Evolutionary conservation across 352 stramenopile species (phyloP), one percentile per base, ranked within the genome.

Genomic region (Pythium dissimile): DNA sequence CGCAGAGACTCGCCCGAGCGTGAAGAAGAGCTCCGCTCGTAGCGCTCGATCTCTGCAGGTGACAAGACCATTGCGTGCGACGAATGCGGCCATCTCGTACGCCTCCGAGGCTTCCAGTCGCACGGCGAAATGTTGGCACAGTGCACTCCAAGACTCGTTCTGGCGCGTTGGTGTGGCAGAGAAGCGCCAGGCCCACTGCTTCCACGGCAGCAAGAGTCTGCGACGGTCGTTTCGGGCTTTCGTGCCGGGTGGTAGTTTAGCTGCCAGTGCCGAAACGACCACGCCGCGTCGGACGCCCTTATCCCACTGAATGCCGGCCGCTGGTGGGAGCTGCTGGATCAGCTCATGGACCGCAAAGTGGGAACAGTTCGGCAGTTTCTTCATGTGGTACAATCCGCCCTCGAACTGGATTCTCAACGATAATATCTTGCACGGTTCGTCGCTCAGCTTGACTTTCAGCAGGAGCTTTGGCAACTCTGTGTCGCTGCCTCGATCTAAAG

Each of bases 341-440:
- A 81, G 59, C 2, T 64, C 54, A 28, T 86, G 71, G n/a, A 89
- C 47, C 38, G 73, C 84, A 8, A 80, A 75, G 20, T 74, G 45
- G 1, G 47, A 44, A 20, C 64, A 52, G 10, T 66, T 48, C 3
- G 62, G 58, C 11, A 80, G 35, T 42, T 78, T 85, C 24, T 71
- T 72, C 13, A 64, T 66, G 16, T 63, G 67, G 46, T 83, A 87
- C 0, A 64, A 10, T 0, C 62, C 72, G 46, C 50, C 38, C n/a
- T 67, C 68, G 12, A 54, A 59, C 10, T 81, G 56, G 20, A 89
- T 69, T 1, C 62, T 61, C 18, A 86, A 31, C 2, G 66, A 75
- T 8, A 65, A 67, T 5, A 87, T 45, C 31, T 69, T 73, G 49
- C 71, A 52, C 20, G 75, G 75, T 1, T 44, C 44, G 13, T 80